These are phyloP conservation scores for Phytophthora lateralis DNA, from an alignment of 352 stramenopile genomes.

Conservation along the genomic window DNA sequence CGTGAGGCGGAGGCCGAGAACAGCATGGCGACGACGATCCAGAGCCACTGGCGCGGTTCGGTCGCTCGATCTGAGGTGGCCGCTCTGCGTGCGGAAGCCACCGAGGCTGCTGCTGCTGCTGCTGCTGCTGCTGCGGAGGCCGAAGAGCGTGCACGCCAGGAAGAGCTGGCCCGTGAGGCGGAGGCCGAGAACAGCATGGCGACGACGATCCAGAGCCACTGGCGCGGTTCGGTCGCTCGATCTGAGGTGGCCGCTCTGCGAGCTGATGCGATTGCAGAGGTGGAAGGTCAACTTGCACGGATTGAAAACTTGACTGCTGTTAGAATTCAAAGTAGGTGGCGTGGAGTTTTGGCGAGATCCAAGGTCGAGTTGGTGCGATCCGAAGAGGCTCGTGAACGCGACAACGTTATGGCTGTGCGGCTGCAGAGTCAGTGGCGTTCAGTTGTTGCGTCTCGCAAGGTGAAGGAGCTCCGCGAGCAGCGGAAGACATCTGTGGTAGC, in stretches of 20 bases:
- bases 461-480: constrained; percentile 16
- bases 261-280: constrained; percentile 26
- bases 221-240: constrained; percentile 25
- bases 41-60: constrained; percentile 36
- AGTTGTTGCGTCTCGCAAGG: constrained; percentile 19
- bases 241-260: constrained; percentile 7
- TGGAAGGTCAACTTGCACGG: constrained; percentile 19
- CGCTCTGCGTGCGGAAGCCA: constrained; percentile 8
- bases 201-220: constrained; percentile 37
- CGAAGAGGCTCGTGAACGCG: constrained; percentile 1
- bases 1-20: constrained; percentile 6
- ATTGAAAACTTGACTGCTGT: constrained; percentile 39
- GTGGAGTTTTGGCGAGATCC: constrained; percentile 19
- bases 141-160: neutral
- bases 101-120: neutral
- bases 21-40: constrained; percentile 36
- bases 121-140: constrained; percentile 9
- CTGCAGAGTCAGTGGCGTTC: constrained; percentile 25
- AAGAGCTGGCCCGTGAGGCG: constrained; percentile 1
- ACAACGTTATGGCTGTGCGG: constrained; percentile 17
- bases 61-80: constrained; percentile 15
- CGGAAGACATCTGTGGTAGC: neutral
- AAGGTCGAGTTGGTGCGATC: neutral
- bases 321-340: constrained; percentile 44
- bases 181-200: constrained; percentile 21